A percentile compares a stretch with the other conserved stretches of the same genome.
Evolutionary conservation across 352 stramenopile species (phyloP).

Genomic region (Globisporangium mamillatum): DNA sequence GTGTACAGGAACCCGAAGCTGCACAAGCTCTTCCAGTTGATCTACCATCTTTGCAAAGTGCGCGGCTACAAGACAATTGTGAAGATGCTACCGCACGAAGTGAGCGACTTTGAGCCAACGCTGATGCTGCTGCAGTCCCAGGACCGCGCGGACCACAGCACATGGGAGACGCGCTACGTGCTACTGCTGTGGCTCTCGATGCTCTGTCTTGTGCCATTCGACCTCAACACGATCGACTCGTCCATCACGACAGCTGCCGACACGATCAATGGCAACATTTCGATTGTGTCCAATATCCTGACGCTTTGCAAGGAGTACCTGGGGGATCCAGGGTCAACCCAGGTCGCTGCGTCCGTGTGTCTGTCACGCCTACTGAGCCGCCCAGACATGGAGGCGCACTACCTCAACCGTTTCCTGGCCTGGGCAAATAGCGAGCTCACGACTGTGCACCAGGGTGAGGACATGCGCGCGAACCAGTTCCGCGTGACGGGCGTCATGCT

Average conservation of each 20-base stretch:
- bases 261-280: slow-evolving; percentile 29
- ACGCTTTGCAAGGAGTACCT: slow-evolving; percentile 87
- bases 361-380: slow-evolving; percentile 92
- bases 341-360: slow-evolving; percentile 93
- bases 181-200: slow-evolving; percentile 98
- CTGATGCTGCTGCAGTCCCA: slow-evolving; percentile 87
- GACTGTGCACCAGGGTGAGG: slow-evolving; percentile 26
- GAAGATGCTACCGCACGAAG: slow-evolving; percentile 95
- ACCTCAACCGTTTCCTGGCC: slow-evolving; percentile 89
- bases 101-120: slow-evolving; percentile 94
- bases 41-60: slow-evolving; percentile 97
- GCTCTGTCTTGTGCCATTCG: slow-evolving; percentile 97
- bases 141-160: slow-evolving; percentile 73
- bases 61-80: slow-evolving; percentile 95
- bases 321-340: slow-evolving; percentile 75
- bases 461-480: slow-evolving; percentile 59
- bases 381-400: slow-evolving; percentile 92
- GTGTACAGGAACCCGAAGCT: slow-evolving; percentile 70
- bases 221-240: slow-evolving; percentile 95
- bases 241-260: slow-evolving; percentile 30
- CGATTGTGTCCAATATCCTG: slow-evolving; percentile 79
- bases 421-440: slow-evolving; percentile 82
- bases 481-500: slow-evolving; percentile 84
- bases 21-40: slow-evolving; percentile 85
- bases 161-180: slow-evolving; percentile 78